Base-by-base conservation (phyloP, 129 eudicot genomes). In the Flaveria sonorensis region DNA sequence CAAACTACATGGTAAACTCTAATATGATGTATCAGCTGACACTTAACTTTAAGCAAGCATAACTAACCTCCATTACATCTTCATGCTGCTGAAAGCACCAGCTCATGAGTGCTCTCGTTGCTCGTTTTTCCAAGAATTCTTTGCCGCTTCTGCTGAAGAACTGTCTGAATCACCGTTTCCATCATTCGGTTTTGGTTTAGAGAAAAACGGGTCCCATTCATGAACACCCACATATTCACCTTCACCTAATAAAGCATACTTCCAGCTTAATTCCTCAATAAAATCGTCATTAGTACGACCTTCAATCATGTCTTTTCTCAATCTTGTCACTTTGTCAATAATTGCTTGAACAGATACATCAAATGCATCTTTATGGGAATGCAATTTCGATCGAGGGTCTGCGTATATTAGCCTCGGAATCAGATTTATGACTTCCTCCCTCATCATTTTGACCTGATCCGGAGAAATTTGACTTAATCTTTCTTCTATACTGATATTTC, bases 151-250 rank as follows among this genome's bases (percentile, higher is more conserved):
- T 2, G 88, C 84, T 65, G 98, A 72, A 15, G 83, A 83, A 74
- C 77, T 77, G 20, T 85, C 79, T 24, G 90, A 40, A 59, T 78
- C 86, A 21, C 39, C n/a, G 59, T 67, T 77, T 57, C 83, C 83
- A 16, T 77, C 72, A 2, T 83, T 83, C 42, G 85, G 88, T 46
- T 85, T 92, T 10, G 88, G 91, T 73, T 89, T 89, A 1, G 96
- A 84, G 86, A 92, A 92, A 82, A 85, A 89, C 8, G 97, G 96
- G 52, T 92, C 97, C 97, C 97, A 92, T 69, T 92, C 96, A 68
- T 92, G 98, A 77, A 81, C 82, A 12, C 90, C 96, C 7, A 85
- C 85, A 57, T 74, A 65, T 83, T 89, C 86, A 42, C 96, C 99
- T 87, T 91, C 96, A 36, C 83, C 98, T 48, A 91, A 57, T 59